Percentiles rank a stretch among this genome's conserved stretches.
Evolutionary conservation across 1,139 yeast genomes (phyloP).

Genomic region (Hyphopichia burtonii): DNA sequence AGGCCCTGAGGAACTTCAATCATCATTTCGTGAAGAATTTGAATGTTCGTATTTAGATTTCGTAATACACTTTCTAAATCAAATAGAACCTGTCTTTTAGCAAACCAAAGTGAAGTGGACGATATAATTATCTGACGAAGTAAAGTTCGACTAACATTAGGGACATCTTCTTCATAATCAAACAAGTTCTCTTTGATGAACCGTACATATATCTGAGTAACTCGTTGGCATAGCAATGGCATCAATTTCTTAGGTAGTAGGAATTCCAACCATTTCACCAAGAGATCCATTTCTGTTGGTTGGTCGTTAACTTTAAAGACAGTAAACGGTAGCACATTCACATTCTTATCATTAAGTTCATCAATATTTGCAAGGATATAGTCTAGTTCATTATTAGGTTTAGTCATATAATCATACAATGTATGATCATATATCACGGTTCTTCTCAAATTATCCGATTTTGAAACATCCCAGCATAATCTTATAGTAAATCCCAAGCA

Average conservation of each 20-base stretch:
- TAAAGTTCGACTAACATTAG: neutral
- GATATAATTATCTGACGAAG: neutral
- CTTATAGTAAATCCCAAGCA: slow-evolving; percentile 3
- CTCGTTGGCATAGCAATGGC: neutral
- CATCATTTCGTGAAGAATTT: neutral
- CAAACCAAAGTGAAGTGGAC: neutral
- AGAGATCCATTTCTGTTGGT: neutral
- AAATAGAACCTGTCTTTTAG: neutral
- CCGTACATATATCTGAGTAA: neutral
- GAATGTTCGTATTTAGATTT: neutral
- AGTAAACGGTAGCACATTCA: slow-evolving; percentile 1
- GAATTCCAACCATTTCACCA: neutral
- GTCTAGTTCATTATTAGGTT: slow-evolving; percentile 1
- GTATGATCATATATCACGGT: slow-evolving; percentile 3
- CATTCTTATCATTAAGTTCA: neutral
- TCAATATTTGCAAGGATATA: slow-evolving; percentile 1
- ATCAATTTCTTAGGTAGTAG: slow-evolving; percentile 1
- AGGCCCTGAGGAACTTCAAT: neutral
- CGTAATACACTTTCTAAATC: neutral
- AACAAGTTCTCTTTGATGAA: neutral
- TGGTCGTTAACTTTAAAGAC: neutral
- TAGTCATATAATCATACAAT: neutral
- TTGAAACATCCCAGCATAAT: slow-evolving; percentile 3
- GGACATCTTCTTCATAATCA: neutral
- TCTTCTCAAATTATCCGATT: slow-evolving; percentile 5